Evolutionary conservation across 495 filamentous ascomycete genomes (phyloP).

Genomic region (Daldinia decipiens): DNA sequence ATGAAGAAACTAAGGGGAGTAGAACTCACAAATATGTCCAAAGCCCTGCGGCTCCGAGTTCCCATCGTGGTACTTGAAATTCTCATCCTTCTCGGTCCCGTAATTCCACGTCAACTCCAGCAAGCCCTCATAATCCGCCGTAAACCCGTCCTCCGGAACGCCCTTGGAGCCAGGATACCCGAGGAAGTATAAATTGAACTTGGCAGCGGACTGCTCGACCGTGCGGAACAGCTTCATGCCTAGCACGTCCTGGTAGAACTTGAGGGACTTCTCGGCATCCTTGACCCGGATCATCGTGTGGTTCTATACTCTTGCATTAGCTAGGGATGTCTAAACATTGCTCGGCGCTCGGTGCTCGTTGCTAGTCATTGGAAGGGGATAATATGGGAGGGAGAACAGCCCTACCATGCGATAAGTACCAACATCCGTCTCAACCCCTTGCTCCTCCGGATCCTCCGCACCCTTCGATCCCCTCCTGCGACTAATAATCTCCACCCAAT

Average conservation of each 20-base stretch:
- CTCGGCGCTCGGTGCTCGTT: too few relatives aligned
- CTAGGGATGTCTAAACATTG: constrained; percentile 14
- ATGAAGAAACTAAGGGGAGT: background rate
- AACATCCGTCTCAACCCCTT: constrained; percentile 52
- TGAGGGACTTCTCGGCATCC: constrained; percentile 80
- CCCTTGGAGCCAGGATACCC: constrained; percentile 71
- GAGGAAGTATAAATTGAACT: constrained; percentile 93
- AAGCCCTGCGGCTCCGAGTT: constrained; percentile 94
- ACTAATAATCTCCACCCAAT: constrained; percentile 83
- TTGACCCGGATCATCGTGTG: constrained; percentile 98
- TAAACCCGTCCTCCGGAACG: constrained; percentile 59
- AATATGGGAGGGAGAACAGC: constrained; percentile 37
- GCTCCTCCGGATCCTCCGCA: constrained; percentile 50
- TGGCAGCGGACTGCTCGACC: constrained; percentile 71
- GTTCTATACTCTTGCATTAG: constrained; percentile 65
- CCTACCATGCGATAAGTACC: constrained; percentile 58
- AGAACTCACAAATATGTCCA: constrained; percentile 81
- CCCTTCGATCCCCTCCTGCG: constrained; percentile 50
- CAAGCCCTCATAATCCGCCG: constrained; percentile 79
- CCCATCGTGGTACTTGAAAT: constrained; percentile 90
- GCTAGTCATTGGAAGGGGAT: background rate
- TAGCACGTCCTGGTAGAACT: constrained; percentile 90
- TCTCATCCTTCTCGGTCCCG: constrained; percentile 88
- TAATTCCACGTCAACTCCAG: constrained; percentile 97
- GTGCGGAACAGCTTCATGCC: constrained; percentile 86